Percentiles rank a stretch among this genome's conserved stretches.
Conservation (phyloP, 495 filamentous ascomycete genomes). For the Venustampulla echinocandica region DNA sequence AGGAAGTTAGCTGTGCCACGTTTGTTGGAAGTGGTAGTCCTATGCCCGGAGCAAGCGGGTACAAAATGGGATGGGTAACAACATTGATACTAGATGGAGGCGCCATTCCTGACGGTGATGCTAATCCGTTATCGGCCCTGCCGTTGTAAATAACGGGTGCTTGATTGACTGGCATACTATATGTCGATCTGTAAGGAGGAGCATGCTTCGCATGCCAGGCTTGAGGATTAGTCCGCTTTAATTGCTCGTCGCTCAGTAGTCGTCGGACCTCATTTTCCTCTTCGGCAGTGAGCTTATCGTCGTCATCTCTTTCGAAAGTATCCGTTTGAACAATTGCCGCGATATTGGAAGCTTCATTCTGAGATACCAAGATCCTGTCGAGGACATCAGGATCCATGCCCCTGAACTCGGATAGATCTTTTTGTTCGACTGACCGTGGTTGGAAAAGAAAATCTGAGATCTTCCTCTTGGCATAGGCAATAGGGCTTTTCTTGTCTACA, state of each 20-base stretch:
- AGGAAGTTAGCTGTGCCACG: no score
- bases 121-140: no score
- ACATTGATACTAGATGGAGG: no score
- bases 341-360: slow-evolving; percentile 32
- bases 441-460: slow-evolving; percentile 46
- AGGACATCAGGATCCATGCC: slow-evolving; percentile 62
- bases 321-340: slow-evolving; percentile 46
- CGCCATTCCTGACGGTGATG: no score
- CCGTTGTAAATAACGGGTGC: no score
- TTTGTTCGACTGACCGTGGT: slow-evolving; percentile 41
- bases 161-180: no score
- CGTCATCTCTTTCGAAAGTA: slow-evolving; percentile 48
- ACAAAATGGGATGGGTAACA: no score
- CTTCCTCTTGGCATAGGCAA: slow-evolving; percentile 44
- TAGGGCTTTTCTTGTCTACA: slow-evolving; percentile 72
- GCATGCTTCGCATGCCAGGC: slow-evolving; percentile 23
- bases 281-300: slow-evolving; percentile 47
- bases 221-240: slow-evolving; percentile 37
- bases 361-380: slow-evolving; percentile 50
- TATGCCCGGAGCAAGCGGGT: no score
- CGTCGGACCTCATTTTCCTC: slow-evolving; percentile 41
- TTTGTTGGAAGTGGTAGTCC: no score
- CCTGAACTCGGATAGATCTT: slow-evolving; percentile 42
- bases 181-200: no score
- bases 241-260: slow-evolving; percentile 33